Evolutionary conservation across 83 land plant genomes (phyloP), one percentile per base, ranked within the genome.

Genomic region (Thuja plicata): DNA sequence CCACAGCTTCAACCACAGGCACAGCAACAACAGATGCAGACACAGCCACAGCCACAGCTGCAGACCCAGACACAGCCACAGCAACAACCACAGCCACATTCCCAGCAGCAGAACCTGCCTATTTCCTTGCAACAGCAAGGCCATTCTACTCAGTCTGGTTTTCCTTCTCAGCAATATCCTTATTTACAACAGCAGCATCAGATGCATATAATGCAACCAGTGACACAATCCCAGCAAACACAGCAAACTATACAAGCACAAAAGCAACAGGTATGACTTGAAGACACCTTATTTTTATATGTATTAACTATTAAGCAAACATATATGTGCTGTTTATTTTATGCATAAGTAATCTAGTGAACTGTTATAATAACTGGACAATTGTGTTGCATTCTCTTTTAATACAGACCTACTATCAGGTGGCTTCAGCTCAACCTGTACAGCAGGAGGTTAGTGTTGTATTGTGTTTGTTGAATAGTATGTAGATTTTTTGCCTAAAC

Each of bases 31-130:
- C 21, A 16, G 19, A 17, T 57, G 37, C 84, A 80, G 46, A 8
- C 24, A 54, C 76, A 15, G 27, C n/a, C 17, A 16, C 84, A 80
- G 19, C 37, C 19, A 9, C 84, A 80, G 30, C 3, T 10, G 7
- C 74, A 15, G 13, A 12, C 17, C 40, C 89, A 57, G 15, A 48
- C 15, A 19, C 34, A 5, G 27, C 92, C 80, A 76, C 89, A 84
- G 79, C 37, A 55, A 15, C 94, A 94, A 90, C 97, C 94, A 41
- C 94, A 94, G 37, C 91, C 93, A 46, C 88, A 89, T 21, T 97
- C 95, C 89, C 93, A 93, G 77, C 99, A 97, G 82, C 96, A 95
- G 32, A 96, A 94, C 82, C 86, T 93, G 88, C 95, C 93, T 88
- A 24, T 86, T 85, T 30, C 87, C 35, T 41, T 86, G 55, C 90